Evolutionary conservation across 108 stramenopile species (phyloP).

Genomic region (Skeletonema grethae): DNA sequence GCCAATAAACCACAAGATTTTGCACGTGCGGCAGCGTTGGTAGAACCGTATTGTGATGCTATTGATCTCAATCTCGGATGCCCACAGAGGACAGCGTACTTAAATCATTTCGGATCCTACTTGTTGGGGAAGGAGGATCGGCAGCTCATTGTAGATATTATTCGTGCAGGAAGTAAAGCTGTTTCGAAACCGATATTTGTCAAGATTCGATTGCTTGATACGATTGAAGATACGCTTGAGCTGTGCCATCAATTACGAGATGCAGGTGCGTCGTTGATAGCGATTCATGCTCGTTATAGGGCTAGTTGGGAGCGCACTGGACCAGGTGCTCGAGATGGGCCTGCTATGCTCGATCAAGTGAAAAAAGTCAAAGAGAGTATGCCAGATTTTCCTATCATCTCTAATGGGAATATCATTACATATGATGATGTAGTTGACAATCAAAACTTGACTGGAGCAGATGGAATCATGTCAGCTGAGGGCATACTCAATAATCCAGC

Average conservation of each 20-base stretch:
- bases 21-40: constrained; percentile 61
- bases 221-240: constrained; percentile 76
- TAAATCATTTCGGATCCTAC: constrained; percentile 92
- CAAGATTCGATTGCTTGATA: constrained; percentile 90
- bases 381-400: constrained; percentile 65
- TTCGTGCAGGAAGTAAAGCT: constrained; percentile 58
- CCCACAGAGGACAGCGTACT: constrained; percentile 91
- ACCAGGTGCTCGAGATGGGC: constrained; percentile 89
- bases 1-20: constrained; percentile 85
- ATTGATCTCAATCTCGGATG: constrained; percentile 95
- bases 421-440: constrained; percentile 80
- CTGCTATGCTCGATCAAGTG: constrained; percentile 89
- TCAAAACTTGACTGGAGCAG: constrained; percentile 67
- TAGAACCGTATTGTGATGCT: constrained; percentile 77
- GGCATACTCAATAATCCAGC: constrained; percentile 93
- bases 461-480: constrained; percentile 94
- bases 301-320: constrained; percentile 84
- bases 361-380: constrained; percentile 41
- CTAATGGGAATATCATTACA: constrained; percentile 90
- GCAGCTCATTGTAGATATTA: constrained; percentile 67
- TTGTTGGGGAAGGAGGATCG: constrained; percentile 82
- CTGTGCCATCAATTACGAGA: constrained; percentile 73
- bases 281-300: constrained; percentile 88
- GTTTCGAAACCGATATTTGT: constrained; percentile 84
- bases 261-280: constrained; percentile 88